Base-by-base conservation (phyloP, 2,329 filamentous ascomycete species). In the Penicillium sp. region DNA sequence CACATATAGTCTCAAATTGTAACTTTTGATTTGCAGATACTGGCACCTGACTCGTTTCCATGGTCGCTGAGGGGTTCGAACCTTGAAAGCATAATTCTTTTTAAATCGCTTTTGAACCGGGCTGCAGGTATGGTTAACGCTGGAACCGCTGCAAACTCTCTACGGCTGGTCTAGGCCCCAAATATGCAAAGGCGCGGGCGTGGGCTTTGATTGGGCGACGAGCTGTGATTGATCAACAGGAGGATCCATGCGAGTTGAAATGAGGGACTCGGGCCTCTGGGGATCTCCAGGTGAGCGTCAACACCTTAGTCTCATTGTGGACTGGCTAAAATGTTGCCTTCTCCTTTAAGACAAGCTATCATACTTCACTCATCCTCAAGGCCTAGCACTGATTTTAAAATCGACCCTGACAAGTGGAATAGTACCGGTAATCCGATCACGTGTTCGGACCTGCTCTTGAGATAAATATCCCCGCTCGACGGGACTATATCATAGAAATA, bases 361-460 rank as follows among this genome's bases (percentile, higher is more conserved):
- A 27, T 27, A 8, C 24, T 27, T 27, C 24, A 27, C 24, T 8
- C 24, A 27, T 27, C 8, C 24, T 27, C 24, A 27, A 27, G 24
- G 24, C 24, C 8, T 27, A 1, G 24, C 24, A 27, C 8, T 27
- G 5, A 27, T 27, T 27, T 27, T 6, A 8, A 6, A 27, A 8
- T 27, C 8, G 24, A 27, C 24, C 24, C 24, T 27, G 24, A 6
- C 24, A 27, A 27, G 24, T 27, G 13, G 34, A 11, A n/a, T n/a
- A 7, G 3, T 11, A 34, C 10, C 34, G 6, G 34, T 14, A n/a
- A 10, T 10, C 52, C 47, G 51, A 49, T 56, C 57, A 58, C 52
- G 49, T 60, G 57, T 45, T 42, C 49, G 49, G 48, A 13, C 10
- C 29, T 32, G 3, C 24, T 47, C 40, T 21, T 24, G 13, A 36